phyloP scores from a whole-genome alignment of 106 monocot species.

The Xerophyta viscosa region DNA sequence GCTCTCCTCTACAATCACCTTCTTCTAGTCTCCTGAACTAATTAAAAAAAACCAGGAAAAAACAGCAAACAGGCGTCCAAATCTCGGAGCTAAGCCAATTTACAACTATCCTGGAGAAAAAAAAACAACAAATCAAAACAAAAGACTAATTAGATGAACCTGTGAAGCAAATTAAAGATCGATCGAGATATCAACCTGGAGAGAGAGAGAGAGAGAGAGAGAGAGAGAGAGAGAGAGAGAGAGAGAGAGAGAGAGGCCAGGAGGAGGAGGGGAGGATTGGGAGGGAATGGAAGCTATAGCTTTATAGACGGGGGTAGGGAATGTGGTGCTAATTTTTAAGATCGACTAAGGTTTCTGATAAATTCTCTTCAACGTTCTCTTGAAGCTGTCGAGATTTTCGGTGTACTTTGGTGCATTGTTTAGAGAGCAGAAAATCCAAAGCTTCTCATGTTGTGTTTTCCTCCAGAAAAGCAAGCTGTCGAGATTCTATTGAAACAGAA shows the following conservation, averaged over 20 bases:
- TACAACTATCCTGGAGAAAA: constrained; percentile 4
- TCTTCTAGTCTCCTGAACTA: background rate
- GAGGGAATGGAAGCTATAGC: constrained; percentile 1
- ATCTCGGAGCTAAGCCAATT: background rate
- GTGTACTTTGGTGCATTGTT: no score
- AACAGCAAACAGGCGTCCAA: no score
- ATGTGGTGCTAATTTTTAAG: no score
- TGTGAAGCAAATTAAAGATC: no score
- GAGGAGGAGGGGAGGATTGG: background rate
- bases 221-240: background rate
- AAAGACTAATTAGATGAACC: background rate
- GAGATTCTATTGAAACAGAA: no score
- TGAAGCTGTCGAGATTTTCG: no score
- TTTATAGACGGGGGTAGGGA: constrained; percentile 1
- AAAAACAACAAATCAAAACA: background rate
- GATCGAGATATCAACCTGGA: no score
- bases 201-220: background rate
- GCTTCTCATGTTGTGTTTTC: no score
- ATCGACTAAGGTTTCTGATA: no score
- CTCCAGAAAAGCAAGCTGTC: no score
- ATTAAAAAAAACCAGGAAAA: background rate
- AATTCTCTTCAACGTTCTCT: no score
- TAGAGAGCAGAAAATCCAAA: no score
- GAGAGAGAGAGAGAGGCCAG: constrained; percentile 8
- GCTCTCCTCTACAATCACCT: background rate